Base-by-base conservation (phyloP, 192 early-diverging fungal species). In the Gamsiella multidivaricata region DNA sequence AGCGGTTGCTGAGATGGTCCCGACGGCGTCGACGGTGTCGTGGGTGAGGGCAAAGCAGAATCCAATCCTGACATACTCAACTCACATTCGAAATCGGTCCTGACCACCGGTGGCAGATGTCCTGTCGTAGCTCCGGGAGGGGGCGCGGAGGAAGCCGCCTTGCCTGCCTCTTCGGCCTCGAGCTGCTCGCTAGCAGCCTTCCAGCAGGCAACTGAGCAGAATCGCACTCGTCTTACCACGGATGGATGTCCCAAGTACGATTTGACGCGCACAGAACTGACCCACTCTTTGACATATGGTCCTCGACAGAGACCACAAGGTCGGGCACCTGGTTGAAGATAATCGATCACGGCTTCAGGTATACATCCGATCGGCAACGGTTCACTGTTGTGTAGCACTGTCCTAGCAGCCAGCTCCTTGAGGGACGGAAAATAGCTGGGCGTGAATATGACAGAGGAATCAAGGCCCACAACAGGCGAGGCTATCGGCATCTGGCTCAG, bases 201-300 rank as follows among this genome's bases (percentile, higher is more conserved):
- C 81, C 84, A 87, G 45, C 84, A 87, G 10, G 54, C 25, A 2
- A 69, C 61, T 0, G 83, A 84, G 22, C 85, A 87, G 54, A 83
- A 87, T 15, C 85, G 75, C 1, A 87, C 82, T 42, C 83, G 70
- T 41, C 83, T 69, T 12, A 83, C 85, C 10, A 87, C 83, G 0
- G 83, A 83, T 8, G 85, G 85, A 69, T 87, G 83, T 0, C 85
- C 85, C 5, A 67, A 54, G 50, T 81, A 87, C 33, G 80, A 80
- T 53, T 87, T 84, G 29, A 87, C 83, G 15, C 84, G 74, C 3
- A 87, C 81, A 46, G 83, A 84, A 11, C 81, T 82, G 6, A 87
- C 63, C 85, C 85, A 87, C 61, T 87, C 85, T 17, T 87, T 84
- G 25, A 84, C 80, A 74, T 83, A 87, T 0, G 85, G 73, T 31